Evolutionary conservation across 2,329 filamentous ascomycete species (phyloP).

Genomic region (Aquanectria penicillioides): DNA sequence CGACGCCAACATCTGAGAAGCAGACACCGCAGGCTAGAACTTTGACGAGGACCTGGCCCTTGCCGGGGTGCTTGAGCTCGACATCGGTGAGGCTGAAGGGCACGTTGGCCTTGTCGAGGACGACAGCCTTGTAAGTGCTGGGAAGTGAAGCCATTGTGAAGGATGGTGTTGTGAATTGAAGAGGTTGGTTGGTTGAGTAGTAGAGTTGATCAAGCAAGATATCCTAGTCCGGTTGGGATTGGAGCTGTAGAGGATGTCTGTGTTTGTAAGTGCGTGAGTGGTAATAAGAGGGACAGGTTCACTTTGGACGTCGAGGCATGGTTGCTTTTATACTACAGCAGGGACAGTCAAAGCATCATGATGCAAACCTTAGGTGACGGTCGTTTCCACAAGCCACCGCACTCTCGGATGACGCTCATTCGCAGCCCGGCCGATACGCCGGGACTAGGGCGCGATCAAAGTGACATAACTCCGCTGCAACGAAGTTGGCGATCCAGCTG

Average conservation of each 20-base stretch:
- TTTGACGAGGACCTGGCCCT: constrained; percentile 74
- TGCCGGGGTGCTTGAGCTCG: constrained; percentile 63
- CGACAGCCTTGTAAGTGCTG: constrained; percentile 73
- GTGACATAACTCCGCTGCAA: background rate
- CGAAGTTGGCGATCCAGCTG: too few relatives aligned
- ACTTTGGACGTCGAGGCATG: background rate
- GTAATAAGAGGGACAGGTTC: background rate
- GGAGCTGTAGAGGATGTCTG: background rate
- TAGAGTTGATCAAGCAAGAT: background rate
- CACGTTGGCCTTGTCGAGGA: constrained; percentile 62
- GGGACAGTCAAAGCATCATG: background rate
- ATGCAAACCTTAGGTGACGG: background rate
- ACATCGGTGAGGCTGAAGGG: constrained; percentile 69
- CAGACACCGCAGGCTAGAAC: constrained; percentile 79
- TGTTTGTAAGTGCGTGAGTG: background rate
- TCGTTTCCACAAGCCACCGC: background rate
- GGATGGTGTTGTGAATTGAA: background rate
- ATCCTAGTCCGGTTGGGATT: too few relatives aligned
- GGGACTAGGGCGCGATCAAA: too few relatives aligned
- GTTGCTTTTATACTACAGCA: constrained; percentile 5
- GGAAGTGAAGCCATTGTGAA: constrained; percentile 58
- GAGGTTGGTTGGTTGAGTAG: background rate
- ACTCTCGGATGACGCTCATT: background rate
- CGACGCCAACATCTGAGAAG: constrained; percentile 66
- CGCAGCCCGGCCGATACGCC: too few relatives aligned